These are phyloP conservation scores for Xerocomellus chrysenteron DNA, from an alignment of 768 basidiomycete species.

Conservation along the genomic window DNA sequence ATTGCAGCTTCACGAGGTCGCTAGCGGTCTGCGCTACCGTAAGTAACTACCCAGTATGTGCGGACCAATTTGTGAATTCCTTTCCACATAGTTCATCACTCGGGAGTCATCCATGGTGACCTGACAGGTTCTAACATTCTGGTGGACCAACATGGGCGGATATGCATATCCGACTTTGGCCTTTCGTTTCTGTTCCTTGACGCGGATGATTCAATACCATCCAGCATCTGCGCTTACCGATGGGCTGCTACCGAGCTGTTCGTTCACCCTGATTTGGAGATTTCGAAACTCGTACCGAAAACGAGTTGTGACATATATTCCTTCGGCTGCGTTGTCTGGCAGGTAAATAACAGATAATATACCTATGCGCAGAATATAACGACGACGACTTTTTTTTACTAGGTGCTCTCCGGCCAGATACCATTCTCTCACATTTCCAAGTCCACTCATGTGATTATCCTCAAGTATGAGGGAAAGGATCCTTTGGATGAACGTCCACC, in stretches of 20 bases:
- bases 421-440: conserved; percentile 8
- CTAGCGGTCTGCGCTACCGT: conserved; percentile 13
- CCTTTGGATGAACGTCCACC: conserved; percentile 14
- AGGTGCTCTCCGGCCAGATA: conserved; percentile 14
- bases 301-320: conserved; percentile 11
- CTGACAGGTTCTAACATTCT: conserved; percentile 16
- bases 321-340: conserved; percentile 10
- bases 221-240: conserved; percentile 5
- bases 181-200: conserved; percentile 4
- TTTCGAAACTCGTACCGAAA: conserved; percentile 1
- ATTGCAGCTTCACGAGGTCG: conserved; percentile 10
- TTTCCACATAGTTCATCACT: conserved; percentile 6
- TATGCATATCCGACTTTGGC: conserved; percentile 17
- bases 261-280: conserved; percentile 8
- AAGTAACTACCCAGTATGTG: neutral
- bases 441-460: conserved; percentile 13
- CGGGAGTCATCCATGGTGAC: conserved; percentile 14
- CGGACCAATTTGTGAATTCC: neutral
- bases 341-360: conserved; percentile 1
- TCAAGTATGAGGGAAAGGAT: conserved; percentile 16
- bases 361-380: too few species aligned
- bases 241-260: conserved; percentile 16
- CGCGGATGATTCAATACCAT: neutral
- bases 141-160: conserved; percentile 1
- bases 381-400: neutral